Percentiles rank a stretch among this genome's conserved stretches.
Evolutionary conservation across 78 protist genomes (phyloP).

Genomic region (Salpingoeca rosetta): DNA sequence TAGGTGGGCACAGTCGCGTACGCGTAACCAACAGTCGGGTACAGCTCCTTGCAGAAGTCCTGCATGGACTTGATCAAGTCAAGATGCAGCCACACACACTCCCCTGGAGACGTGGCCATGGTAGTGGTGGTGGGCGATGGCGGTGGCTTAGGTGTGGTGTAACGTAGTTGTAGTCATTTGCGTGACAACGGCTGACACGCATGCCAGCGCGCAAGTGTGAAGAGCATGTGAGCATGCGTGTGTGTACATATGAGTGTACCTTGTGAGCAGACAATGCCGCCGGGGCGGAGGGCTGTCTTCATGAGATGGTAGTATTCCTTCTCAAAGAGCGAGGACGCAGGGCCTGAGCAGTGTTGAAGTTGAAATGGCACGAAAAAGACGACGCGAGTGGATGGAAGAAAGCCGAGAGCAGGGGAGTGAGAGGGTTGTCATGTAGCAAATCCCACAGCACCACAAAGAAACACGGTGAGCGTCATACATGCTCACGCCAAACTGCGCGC

Average conservation of each 20-base stretch:
- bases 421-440: too few species aligned
- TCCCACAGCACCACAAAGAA: too few species aligned
- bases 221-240: too few species aligned
- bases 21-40: constrained; percentile 64
- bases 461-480: too few species aligned
- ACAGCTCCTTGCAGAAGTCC: constrained; percentile 23
- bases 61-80: constrained; percentile 50
- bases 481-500: too few species aligned
- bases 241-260: constrained; percentile 1
- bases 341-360: constrained; percentile 36
- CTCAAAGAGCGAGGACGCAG: constrained; percentile 75
- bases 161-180: too few species aligned
- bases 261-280: constrained; percentile 81
- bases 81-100: constrained; percentile 77
- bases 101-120: constrained; percentile 36
- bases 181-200: too few species aligned
- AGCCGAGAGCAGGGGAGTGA: too few species aligned
- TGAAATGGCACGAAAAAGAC: background rate
- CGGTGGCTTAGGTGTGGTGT: too few species aligned
- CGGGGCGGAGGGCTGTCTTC: constrained; percentile 51
- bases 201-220: too few species aligned
- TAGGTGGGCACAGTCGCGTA: constrained; percentile 78
- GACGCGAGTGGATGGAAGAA: too few species aligned
- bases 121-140: too few species aligned
- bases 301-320: constrained; percentile 53